A percentile compares a stretch with the other conserved stretches of the same genome.
phyloP scores from a whole-genome alignment of 768 basidiomycete species.

The Mycena indigotica region DNA sequence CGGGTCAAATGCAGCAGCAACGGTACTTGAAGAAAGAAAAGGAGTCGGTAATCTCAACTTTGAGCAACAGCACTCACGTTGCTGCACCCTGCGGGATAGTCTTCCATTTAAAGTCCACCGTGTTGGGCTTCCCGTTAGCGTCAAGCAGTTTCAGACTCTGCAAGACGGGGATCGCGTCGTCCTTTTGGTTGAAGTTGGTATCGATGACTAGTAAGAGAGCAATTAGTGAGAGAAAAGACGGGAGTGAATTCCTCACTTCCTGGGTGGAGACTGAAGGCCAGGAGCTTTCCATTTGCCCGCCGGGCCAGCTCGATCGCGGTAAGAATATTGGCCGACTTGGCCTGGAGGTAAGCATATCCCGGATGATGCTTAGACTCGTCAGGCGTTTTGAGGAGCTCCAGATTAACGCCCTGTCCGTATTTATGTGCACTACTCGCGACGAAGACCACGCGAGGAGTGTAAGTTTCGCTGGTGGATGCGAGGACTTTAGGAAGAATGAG shows the following conservation, averaged over 20 bases:
- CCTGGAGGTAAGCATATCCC: conserved; percentile 1
- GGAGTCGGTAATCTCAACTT: background rate
- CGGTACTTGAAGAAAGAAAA: background rate
- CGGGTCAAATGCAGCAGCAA: conserved; percentile 10
- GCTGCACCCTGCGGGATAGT: conserved; percentile 11
- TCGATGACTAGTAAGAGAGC: background rate
- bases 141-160: background rate
- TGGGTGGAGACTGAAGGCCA: conserved; percentile 1
- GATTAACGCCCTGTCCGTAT: background rate
- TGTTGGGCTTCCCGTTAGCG: background rate
- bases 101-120: conserved; percentile 1
- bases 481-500: background rate
- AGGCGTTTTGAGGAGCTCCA: background rate
- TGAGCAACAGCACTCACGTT: too few species aligned
- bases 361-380: background rate
- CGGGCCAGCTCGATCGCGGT: background rate
- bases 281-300: background rate
- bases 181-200: conserved; percentile 5
- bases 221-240: background rate
- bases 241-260: background rate
- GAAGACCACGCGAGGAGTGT: conserved; percentile 8
- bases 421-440: background rate
- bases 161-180: background rate
- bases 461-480: conserved; percentile 10
- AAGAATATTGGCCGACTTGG: conserved; percentile 9